phyloP scores from a whole-genome alignment of 1,139 yeast species.

The Zygotorulaspora mrakii region DNA sequence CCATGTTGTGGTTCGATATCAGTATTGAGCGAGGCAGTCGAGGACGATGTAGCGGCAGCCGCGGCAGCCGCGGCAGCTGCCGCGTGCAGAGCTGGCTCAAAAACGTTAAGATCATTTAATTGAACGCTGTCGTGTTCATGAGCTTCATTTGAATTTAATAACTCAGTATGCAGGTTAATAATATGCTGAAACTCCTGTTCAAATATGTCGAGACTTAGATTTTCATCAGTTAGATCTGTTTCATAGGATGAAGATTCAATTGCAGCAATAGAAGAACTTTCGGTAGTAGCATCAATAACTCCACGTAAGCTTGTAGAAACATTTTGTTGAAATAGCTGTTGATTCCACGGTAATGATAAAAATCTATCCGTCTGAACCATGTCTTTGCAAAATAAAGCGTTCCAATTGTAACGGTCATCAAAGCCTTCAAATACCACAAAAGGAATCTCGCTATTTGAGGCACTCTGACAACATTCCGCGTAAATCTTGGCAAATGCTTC shows the following conservation, averaged over 20 bases:
- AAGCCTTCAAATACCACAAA: constrained; percentile 27
- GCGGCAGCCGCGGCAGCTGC: constrained; percentile 10
- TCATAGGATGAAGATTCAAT: constrained; percentile 13
- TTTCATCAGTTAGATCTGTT: constrained; percentile 10
- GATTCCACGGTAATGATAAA: constrained; percentile 25
- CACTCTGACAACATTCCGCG: constrained; percentile 7
- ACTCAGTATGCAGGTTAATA: constrained; percentile 11
- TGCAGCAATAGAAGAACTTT: constrained; percentile 13
- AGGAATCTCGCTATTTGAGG: constrained; percentile 8
- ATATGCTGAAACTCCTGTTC: constrained; percentile 7
- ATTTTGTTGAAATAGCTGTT: constrained; percentile 17
- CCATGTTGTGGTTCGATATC: constrained; percentile 3
- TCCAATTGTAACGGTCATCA: constrained; percentile 25
- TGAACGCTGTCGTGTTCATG: constrained; percentile 8
- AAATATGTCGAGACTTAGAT: constrained; percentile 9
- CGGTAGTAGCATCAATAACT: constrained; percentile 11
- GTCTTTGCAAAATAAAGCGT: constrained; percentile 14
- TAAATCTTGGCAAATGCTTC: constrained; percentile 13
- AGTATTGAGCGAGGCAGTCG: neutral
- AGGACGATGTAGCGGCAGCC: constrained; percentile 1
- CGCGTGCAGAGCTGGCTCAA: constrained; percentile 13
- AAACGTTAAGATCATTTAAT: constrained; percentile 13
- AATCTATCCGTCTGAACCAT: constrained; percentile 15
- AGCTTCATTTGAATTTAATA: constrained; percentile 5
- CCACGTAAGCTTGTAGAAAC: constrained; percentile 11